These are phyloP conservation scores for Talaromyces islandicus DNA, from an alignment of 2,329 filamentous ascomycete species.

Conservation along the genomic window DNA sequence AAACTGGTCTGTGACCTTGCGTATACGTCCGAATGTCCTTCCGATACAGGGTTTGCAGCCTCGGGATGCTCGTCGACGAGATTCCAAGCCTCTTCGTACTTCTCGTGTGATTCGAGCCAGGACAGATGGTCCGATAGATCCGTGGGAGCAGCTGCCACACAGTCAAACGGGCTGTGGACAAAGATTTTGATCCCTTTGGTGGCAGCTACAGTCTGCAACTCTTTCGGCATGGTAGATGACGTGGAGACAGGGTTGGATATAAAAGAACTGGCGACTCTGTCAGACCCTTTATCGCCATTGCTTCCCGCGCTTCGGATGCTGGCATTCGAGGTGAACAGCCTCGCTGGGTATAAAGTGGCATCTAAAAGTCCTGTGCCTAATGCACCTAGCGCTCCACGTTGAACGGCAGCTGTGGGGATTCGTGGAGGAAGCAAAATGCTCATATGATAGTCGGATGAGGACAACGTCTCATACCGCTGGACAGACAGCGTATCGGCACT, in stretches of 20 bases:
- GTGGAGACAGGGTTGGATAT: constrained; percentile 48
- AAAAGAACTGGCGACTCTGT: constrained; percentile 45
- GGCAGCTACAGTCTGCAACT: constrained; percentile 44
- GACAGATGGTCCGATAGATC: constrained; percentile 77
- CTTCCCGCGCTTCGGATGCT: constrained; percentile 60
- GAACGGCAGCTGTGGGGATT: constrained; percentile 57
- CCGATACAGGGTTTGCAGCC: constrained; percentile 39
- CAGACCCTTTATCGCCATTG: constrained; percentile 53
- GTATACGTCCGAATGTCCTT: constrained; percentile 25
- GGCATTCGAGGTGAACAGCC: constrained; percentile 79
- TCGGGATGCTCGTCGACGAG: constrained; percentile 85
- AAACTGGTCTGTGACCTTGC: constrained; percentile 39
- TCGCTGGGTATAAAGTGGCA: constrained; percentile 77
- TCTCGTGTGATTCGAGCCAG: constrained; percentile 77
- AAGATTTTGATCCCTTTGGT: constrained; percentile 72
- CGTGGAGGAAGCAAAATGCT: constrained; percentile 73
- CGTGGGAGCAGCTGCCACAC: constrained; percentile 82
- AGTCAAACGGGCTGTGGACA: constrained; percentile 94
- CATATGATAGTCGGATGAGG: constrained; percentile 87
- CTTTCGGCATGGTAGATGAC: constrained; percentile 28
- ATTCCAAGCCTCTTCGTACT: constrained; percentile 82
- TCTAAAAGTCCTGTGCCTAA: constrained; percentile 78
- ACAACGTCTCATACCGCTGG: constrained; percentile 78
- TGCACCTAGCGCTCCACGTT: constrained; percentile 69
- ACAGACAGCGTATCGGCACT: constrained; percentile 82